A percentile compares a stretch with the other conserved stretches of the same genome.
phyloP scores from a whole-genome alignment of 345 rosid genomes.

The Fremontodendron californicum region DNA sequence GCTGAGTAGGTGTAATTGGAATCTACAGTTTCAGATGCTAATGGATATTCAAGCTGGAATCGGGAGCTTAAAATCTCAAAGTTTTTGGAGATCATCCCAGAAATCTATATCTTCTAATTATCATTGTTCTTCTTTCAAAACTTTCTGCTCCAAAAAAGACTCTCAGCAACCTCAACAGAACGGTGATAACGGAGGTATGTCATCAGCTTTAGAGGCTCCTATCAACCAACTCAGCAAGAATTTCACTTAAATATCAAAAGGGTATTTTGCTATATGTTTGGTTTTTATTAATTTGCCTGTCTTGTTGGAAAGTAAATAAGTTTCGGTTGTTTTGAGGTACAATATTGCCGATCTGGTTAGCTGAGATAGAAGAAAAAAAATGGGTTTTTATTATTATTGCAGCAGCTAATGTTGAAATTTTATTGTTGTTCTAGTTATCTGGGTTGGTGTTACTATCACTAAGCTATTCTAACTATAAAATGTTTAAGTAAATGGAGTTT shows the following conservation, averaged over 20 bases:
- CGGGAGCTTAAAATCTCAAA: conserved; percentile 18
- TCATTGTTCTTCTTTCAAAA: conserved; percentile 18
- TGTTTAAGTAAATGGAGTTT: neutral
- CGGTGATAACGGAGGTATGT: conserved; percentile 30
- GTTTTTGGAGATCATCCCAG: conserved; percentile 7
- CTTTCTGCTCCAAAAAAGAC: conserved; percentile 41
- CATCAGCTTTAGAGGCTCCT: neutral
- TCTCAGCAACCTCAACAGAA: conserved; percentile 34
- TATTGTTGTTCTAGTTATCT: neutral
- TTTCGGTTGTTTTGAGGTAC: neutral
- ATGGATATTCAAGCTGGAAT: conserved; percentile 49
- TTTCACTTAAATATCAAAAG: neutral
- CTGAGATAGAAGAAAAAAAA: neutral
- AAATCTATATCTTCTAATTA: conserved; percentile 10
- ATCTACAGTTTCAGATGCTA: conserved; percentile 17
- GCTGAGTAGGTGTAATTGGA: neutral
- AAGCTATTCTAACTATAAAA: neutral
- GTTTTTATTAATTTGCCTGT: neutral
- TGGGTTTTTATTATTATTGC: neutral
- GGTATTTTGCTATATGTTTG: neutral
- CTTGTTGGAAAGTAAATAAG: neutral
- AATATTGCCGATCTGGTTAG: neutral
- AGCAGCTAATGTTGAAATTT: neutral
- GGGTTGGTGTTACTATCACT: neutral
- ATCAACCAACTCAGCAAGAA: neutral